phyloP scores from a whole-genome alignment of 2,329 filamentous ascomycete genomes.

The Cladorrhinum sp. region DNA sequence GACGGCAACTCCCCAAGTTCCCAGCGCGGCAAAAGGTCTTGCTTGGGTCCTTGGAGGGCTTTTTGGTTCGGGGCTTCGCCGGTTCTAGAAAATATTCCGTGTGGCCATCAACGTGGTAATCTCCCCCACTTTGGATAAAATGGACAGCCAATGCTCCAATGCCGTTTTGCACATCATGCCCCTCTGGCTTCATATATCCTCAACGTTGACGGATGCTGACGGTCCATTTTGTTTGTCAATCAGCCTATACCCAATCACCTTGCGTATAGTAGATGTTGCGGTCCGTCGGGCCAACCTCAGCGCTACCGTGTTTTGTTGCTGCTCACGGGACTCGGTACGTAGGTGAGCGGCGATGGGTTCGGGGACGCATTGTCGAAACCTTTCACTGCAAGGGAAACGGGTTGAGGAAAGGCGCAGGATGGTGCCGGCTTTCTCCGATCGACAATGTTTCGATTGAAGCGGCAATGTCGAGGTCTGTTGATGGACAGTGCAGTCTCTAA shows the following conservation, averaged over 20 bases:
- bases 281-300: conserved; percentile 26
- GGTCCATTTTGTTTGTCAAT: conserved; percentile 18
- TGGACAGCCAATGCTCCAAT: conserved; percentile 15
- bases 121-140: conserved; percentile 30
- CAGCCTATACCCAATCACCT: conserved; percentile 27
- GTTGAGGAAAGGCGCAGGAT: neutral
- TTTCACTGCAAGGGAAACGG: neutral
- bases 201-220: conserved; percentile 8
- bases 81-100: conserved; percentile 25
- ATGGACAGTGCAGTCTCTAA: neutral
- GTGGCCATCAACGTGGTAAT: conserved; percentile 18
- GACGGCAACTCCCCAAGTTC: too few relatives aligned
- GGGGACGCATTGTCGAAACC: neutral
- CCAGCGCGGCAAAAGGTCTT: conserved; percentile 9
- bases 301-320: neutral
- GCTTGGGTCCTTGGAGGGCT: neutral
- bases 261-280: conserved; percentile 24
- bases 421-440: neutral
- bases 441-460: neutral
- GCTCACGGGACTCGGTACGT: conserved; percentile 1
- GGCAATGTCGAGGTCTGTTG: neutral
- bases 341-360: neutral
- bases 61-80: conserved; percentile 10
- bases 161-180: conserved; percentile 16
- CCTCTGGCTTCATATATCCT: conserved; percentile 23